Conservation (phyloP, 2,329 filamentous ascomycete species). For the Pezizomycotina sp. region DNA sequence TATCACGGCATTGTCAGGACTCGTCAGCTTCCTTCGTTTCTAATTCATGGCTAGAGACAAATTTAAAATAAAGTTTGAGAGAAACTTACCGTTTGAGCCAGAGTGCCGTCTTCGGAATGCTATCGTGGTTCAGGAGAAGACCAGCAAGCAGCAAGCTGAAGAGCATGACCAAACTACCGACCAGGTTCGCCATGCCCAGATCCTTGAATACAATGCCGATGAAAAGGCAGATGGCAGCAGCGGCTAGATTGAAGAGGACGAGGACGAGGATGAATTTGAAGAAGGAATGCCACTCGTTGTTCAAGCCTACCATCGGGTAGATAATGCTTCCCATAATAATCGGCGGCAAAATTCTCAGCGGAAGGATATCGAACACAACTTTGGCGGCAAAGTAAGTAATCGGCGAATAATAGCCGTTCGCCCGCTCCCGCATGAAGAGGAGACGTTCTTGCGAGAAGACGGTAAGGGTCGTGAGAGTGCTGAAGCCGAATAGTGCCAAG, state of each 20-base stretch:
- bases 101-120: constrained; percentile 65
- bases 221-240: constrained; percentile 82
- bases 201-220: constrained; percentile 94
- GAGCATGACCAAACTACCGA: constrained; percentile 90
- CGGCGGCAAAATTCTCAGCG: constrained; percentile 81
- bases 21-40: constrained; percentile 2
- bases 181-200: constrained; percentile 73
- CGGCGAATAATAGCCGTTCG: constrained; percentile 91
- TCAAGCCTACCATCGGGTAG: constrained; percentile 92
- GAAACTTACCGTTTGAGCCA: constrained; percentile 67
- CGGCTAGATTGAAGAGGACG: constrained; percentile 88
- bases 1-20: constrained; percentile 30
- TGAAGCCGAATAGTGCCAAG: constrained; percentile 88
- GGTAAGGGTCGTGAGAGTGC: constrained; percentile 79
- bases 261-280: constrained; percentile 81
- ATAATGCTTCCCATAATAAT: constrained; percentile 91
- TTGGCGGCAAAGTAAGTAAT: constrained; percentile 90
- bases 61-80: background rate
- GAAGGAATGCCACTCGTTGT: constrained; percentile 68
- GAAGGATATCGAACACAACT: constrained; percentile 94
- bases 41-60: background rate
- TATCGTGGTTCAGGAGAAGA: constrained; percentile 83
- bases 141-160: constrained; percentile 92
- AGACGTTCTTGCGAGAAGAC: constrained; percentile 85
- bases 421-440: constrained; percentile 79